Conservation (phyloP, 225 moss, liverwort and hornwort genomes). For the Bryoerythrophyllum caledonicum region DNA sequence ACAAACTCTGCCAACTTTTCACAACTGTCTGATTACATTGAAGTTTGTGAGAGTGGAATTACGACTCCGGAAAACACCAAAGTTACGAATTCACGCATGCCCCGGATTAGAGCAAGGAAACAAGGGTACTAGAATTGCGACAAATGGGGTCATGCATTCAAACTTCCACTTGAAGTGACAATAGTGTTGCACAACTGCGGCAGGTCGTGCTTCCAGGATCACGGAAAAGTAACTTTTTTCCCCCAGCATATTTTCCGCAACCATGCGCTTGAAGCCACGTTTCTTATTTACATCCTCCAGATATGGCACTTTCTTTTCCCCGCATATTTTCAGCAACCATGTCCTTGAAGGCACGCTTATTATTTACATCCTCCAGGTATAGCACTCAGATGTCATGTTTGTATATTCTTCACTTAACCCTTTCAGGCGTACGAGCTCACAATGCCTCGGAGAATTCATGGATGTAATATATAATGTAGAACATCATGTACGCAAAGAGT, state of each 20-base stretch:
- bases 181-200: not conserved
- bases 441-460: too few relatives aligned
- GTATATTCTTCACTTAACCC: too few relatives aligned
- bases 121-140: not conserved
- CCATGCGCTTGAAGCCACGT: not conserved
- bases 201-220: not conserved
- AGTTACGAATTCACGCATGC: not conserved
- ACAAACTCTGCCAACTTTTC: conserved; percentile 1
- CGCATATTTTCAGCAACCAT: not conserved
- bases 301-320: not conserved
- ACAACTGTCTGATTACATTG: not conserved
- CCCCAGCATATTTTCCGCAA: not conserved
- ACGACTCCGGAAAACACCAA: not conserved
- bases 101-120: not conserved
- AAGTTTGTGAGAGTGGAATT: not conserved
- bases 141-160: too few relatives aligned
- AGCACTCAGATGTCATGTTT: not conserved
- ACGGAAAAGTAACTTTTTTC: not conserved
- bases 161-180: not conserved
- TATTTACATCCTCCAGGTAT: not conserved
- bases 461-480: too few relatives aligned
- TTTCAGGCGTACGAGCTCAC: too few relatives aligned
- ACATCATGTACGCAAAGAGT: too few relatives aligned
- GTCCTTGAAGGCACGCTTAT: not conserved
- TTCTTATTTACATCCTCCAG: not conserved